Conservation (phyloP, 2,329 filamentous ascomycete species). For the Incumbomyces delicatus region DNA sequence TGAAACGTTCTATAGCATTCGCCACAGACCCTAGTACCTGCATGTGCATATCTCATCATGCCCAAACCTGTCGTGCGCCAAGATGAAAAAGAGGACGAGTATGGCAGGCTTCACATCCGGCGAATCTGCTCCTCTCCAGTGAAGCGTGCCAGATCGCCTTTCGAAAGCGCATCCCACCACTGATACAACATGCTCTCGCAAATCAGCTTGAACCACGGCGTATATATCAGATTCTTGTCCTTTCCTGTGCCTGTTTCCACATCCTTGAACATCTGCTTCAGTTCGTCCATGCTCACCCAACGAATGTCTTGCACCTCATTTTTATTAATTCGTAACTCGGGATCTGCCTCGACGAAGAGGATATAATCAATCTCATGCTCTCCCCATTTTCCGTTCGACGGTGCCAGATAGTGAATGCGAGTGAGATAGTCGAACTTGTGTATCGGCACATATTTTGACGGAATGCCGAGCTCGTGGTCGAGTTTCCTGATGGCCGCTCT, state of each 20-base stretch:
- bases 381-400: conserved; percentile 85
- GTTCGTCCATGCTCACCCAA: conserved; percentile 72
- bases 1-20: no score
- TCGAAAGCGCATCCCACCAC: conserved; percentile 85
- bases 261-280: conserved; percentile 79
- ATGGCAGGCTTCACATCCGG: conserved; percentile 52
- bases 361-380: conserved; percentile 99
- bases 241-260: conserved; percentile 56
- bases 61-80: no score
- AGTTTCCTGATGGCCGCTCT: conserved; percentile 87
- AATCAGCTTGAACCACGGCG: conserved; percentile 98
- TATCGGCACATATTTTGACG: conserved; percentile 74
- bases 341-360: conserved; percentile 90
- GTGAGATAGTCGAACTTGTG: conserved; percentile 91
- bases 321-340: conserved; percentile 69
- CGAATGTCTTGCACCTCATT: conserved; percentile 83
- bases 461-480: conserved; percentile 89
- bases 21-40: no score
- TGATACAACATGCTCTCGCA: conserved; percentile 96
- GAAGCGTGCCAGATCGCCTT: conserved; percentile 67
- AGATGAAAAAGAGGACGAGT: no score
- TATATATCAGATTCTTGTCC: conserved; percentile 77
- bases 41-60: no score
- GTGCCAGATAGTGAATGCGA: conserved; percentile 94
- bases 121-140: conserved; percentile 77